Evolutionary conservation across 1,139 yeast genomes (phyloP).

Genomic region (Candida sojae): DNA sequence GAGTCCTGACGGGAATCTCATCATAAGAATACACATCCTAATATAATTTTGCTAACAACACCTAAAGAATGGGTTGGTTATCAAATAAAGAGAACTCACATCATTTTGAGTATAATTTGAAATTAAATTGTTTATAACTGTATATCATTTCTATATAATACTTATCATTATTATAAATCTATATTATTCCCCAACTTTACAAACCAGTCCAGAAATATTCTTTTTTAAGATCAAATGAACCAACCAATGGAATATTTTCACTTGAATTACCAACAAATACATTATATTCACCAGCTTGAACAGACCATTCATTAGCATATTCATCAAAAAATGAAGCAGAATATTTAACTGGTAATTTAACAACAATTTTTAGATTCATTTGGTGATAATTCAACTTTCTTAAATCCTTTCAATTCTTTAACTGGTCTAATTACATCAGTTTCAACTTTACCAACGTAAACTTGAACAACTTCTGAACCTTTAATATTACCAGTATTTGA

Average conservation of each 20-base stretch:
- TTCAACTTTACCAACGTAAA: slow-evolving; percentile 39
- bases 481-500: slow-evolving; percentile 38
- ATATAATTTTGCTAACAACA: slow-evolving; percentile 17
- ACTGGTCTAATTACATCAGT: slow-evolving; percentile 49
- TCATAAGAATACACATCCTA: too few species aligned
- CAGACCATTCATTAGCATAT: slow-evolving; percentile 40
- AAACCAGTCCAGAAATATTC: slow-evolving; percentile 22
- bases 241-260: slow-evolving; percentile 27
- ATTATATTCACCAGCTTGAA: slow-evolving; percentile 44
- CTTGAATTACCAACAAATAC: slow-evolving; percentile 44
- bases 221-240: slow-evolving; percentile 29
- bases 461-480: slow-evolving; percentile 50
- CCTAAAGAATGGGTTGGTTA: slow-evolving; percentile 45
- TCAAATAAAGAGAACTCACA: too few species aligned
- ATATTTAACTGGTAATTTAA: slow-evolving; percentile 42
- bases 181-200: slow-evolving; percentile 4
- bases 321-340: slow-evolving; percentile 58
- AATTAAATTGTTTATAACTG: too few species aligned
- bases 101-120: too few species aligned
- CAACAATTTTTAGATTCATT: slow-evolving; percentile 37
- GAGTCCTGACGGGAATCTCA: too few species aligned
- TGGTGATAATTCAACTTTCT: slow-evolving; percentile 42
- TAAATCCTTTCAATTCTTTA: slow-evolving; percentile 59
- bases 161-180: neutral
- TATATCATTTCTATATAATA: too few species aligned